Base-by-base conservation (phyloP, 140 eudicot species). In the Cichorium intybus region DNA sequence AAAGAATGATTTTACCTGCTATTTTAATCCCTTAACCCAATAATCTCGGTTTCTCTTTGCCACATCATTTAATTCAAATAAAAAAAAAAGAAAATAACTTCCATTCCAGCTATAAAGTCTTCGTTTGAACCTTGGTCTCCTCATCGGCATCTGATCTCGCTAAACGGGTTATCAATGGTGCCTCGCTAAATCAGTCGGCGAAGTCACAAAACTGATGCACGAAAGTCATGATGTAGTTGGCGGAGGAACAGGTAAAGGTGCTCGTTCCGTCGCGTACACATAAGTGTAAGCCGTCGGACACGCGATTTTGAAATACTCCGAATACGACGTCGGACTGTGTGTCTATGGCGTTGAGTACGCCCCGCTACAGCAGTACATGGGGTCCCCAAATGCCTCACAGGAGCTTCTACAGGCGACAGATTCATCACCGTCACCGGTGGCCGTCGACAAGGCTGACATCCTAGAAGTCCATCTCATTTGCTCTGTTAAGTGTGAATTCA, bases 361-460 rank as follows among this genome's bases (percentile, higher is more conserved):
- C 8, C 96, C 97, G 7, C 77, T 87, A 33, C 96, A 90, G 24
- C 97, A 90, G 27, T 84, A 90, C 62, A 56, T 47, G 0, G 88
- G 86, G 47, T 77, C 81, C 3, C 84, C 70, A 22, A 90, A 82
- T 11, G 96, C 94, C 48, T 68, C 85, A 33, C 97, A 90, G 2
- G 96, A 96, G 73, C 97, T 90, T 60, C 72, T 78, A 60, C 97
- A 90, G 0, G 86, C 97, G 20, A 91, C 91, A 6, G 79, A 47
- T n/a, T 64, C 73, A 20, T 41, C 68, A 20, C 57, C 66, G 8
- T 31, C 72, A 8, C 54, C 58, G 27, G 58, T 24, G 6, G 66
- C 52, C 7, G 69, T 91, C 98, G 4, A 91, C 98, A 22, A 91
- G 92, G 75, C 98, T 91, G 24, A 91, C 92, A 56, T 91, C 97